Conservation (phyloP, 176 grass and related monocot genomes). For the Secale cereale region DNA sequence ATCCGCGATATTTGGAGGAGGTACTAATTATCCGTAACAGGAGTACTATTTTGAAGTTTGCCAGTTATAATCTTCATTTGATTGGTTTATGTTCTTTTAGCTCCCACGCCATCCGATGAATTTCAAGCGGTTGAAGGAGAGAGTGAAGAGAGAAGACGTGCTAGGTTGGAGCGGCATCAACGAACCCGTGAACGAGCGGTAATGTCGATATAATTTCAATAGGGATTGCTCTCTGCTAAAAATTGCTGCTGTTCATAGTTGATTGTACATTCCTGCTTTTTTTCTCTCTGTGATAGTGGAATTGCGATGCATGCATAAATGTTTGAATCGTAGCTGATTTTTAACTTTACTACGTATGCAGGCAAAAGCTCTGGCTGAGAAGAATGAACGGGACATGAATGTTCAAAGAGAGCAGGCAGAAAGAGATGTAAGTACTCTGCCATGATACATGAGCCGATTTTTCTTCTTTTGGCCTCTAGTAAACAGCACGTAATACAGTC, state of each 20-base stretch:
- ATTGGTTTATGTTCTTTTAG: conserved; percentile 49
- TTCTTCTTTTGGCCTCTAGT: conserved; percentile 2
- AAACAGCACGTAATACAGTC: not conserved
- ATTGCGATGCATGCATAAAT: conserved; percentile 2
- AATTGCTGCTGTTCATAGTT: conserved; percentile 14
- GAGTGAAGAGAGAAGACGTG: conserved; percentile 84
- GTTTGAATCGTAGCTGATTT: not conserved
- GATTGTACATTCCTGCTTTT: not conserved
- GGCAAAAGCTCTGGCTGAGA: conserved; percentile 83
- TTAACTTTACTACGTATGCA: conserved; percentile 25
- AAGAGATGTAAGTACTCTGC: conserved; percentile 61
- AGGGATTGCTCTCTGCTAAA: not conserved
- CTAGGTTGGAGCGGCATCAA: conserved; percentile 78
- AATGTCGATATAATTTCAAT: conserved; percentile 29
- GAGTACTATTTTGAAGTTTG: not conserved
- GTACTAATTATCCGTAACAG: conserved; percentile 26
- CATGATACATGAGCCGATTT: not conserved
- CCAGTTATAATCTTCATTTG: not conserved
- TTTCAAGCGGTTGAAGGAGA: conserved; percentile 95
- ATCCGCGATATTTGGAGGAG: conserved; percentile 96
- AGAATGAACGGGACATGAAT: conserved; percentile 82
- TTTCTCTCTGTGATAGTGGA: not conserved
- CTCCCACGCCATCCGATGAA: conserved; percentile 78
- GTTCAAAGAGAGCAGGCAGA: conserved; percentile 71
- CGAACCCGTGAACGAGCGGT: conserved; percentile 76